Evolutionary conservation across 2,329 filamentous ascomycete genomes (phyloP), one percentile per base, ranked within the genome.

Genomic region (Fusarium lateritium): DNA sequence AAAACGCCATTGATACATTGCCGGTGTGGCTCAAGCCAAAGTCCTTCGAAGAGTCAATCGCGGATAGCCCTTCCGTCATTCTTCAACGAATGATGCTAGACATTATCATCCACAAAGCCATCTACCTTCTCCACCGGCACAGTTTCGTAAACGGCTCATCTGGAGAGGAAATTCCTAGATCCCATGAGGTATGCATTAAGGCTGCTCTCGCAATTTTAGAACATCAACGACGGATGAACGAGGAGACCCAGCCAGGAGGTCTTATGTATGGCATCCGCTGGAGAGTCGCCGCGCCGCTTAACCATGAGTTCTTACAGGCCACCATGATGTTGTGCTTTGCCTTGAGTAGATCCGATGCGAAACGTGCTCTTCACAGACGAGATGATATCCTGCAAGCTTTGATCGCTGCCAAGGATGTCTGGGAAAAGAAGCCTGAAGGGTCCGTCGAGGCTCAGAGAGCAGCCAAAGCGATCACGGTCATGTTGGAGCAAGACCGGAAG

Each of bases 261-360:
- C 42, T 67, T 22, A 67, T 72, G 62, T 67, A 67, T 38, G 45
- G 46, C 38, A 67, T 71, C n/a, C 65, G 62, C 15, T 71, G 69
- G 65, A 69, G 65, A 28, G 62, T 71, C 33, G 49, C 57, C 7
- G 46, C 69, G 10, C 61, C 62, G 15, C 58, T 71, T 11, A 67
- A 57, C 8, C 58, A 59, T 19, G 69, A 71, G 24, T 69, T 71
- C 24, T 42, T 71, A 8, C 69, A 62, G 28, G 62, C 65, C 22
- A 69, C 58, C 11, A 67, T 61, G 55, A 71, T 71, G 65, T n/a
- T 69, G 11, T 71, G 69, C 40, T 58, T 67, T 51, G 53, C 58
- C 8, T 22, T 72, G 13, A 70, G 53, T 24, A 59, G 46, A 43
- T 50, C 22, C 3, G 34, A 56, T 4, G 15, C n/a, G 6, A 49